A percentile compares a stretch with the other conserved stretches of the same genome.
phyloP scores from a whole-genome alignment of 2,329 filamentous ascomycete species.

The Fusarium subglutinans region DNA sequence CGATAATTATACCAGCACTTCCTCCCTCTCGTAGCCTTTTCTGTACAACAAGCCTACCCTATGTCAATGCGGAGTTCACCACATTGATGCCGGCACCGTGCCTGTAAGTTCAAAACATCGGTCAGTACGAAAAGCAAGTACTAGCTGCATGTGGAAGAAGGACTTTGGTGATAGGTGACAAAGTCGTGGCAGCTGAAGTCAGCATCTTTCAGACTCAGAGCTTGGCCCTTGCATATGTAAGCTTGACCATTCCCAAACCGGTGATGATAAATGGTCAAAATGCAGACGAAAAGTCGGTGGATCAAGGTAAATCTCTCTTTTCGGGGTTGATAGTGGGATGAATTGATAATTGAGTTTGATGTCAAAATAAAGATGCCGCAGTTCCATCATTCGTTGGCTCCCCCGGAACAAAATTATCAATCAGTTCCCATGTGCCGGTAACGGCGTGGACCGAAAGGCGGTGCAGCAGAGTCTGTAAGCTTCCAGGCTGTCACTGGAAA shows the following conservation, averaged over 20 bases:
- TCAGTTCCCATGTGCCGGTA: neutral
- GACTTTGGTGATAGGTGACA: constrained; percentile 16
- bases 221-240: constrained; percentile 1
- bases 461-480: neutral
- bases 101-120: neutral
- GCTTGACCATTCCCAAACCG: neutral
- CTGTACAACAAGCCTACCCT: too few relatives aligned
- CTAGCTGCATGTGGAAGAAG: constrained; percentile 10
- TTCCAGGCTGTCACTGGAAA: neutral
- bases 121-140: neutral
- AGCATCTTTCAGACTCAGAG: neutral
- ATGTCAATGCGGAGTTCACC: neutral
- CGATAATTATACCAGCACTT: too few relatives aligned
- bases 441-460: neutral
- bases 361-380: neutral
- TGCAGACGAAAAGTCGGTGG: neutral
- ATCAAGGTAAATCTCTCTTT: neutral
- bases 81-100: neutral
- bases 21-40: too few relatives aligned
- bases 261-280: neutral
- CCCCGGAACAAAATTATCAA: neutral
- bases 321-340: neutral
- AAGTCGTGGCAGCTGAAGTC: neutral
- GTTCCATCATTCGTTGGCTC: neutral
- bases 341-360: neutral